Evolutionary conservation across 257 asterid species (phyloP), one percentile per base, ranked within the genome.

Genomic region (Linaria vulgaris): DNA sequence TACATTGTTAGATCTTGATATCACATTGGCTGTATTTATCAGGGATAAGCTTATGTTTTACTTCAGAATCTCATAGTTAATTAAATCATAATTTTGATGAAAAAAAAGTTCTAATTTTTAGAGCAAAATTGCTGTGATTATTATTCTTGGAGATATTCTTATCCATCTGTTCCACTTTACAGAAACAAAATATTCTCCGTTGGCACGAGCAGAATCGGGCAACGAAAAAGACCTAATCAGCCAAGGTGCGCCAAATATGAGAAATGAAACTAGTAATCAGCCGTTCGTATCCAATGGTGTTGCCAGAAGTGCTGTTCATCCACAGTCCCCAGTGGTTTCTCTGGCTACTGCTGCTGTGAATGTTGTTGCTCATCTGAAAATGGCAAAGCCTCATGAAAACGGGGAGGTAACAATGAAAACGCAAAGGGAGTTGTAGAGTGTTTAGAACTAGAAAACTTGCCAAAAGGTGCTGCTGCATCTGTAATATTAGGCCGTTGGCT

Each of bases 161-260:
- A n/a, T 27, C 54, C 15, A 1, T 55, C 41, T 68, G 9, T 56
- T 74, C 39, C 31, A 53, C 54, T 27, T 58, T 67, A 27, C 96
- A 91, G 98, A 83, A 72, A 79, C 71, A 9, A 82, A 71, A 66
- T 81, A 79, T 72, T 84, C 94, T 45, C 78, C 83, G 12, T 69
- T 84, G 76, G 88, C 86, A 48, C 78, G 74, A 45, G 76, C 74
- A 27, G 83, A 78, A 63, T 80, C 80, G 3, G 74, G 71, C 67
- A 61, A 67, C 48, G 84, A 81, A 43, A 66, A 59, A 30, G 84
- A 79, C 53, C 20, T 21, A 22, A 30, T 68, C 56, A 70, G 73
- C 76, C 79, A 81, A 52, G 77, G 80, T 67, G 44, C 71, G 46
- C 50, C 79, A 61, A 76, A 59, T 24, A 75, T 59, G 67, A 78